Evolutionary conservation across 768 basidiomycete species (phyloP).

Genomic region (Psilocybe cubensis): DNA sequence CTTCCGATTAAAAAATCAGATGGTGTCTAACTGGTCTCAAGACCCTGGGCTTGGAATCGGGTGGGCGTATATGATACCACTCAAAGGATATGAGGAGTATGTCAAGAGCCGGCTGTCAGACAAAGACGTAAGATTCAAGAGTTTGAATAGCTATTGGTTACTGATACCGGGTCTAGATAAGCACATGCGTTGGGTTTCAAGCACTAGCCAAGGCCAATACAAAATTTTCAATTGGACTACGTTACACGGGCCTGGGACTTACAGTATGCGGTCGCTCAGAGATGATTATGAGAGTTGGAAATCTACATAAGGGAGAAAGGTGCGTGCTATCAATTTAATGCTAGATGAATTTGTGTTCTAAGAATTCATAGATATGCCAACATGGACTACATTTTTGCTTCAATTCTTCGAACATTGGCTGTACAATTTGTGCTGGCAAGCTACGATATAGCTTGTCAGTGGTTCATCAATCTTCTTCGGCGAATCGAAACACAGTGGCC

Average conservation of each 20-base stretch:
- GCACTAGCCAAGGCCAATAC: background rate
- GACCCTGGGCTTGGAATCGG: conserved; percentile 11
- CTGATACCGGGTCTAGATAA: conserved; percentile 2
- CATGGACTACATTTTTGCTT: conserved; percentile 16
- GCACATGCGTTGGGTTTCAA: conserved; percentile 11
- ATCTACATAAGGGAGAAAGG: conserved; percentile 11
- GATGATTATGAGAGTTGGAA: conserved; percentile 5
- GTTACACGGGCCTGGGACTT: background rate
- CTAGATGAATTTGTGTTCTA: background rate
- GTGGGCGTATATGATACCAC: conserved; percentile 8
- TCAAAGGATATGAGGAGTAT: conserved; percentile 1
- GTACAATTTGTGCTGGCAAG: background rate
- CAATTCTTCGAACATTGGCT: background rate
- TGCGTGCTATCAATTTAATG: background rate
- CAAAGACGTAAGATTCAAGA: background rate
- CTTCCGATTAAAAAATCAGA: conserved; percentile 6
- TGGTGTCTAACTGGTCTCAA: conserved; percentile 5
- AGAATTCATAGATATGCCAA: conserved; percentile 13
- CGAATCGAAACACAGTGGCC: conserved; percentile 5
- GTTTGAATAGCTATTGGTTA: no score
- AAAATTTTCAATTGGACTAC: background rate
- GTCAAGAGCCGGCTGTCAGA: background rate
- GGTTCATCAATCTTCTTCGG: conserved; percentile 17
- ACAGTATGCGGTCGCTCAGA: conserved; percentile 5
- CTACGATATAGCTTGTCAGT: conserved; percentile 27